Evolutionary conservation across 345 rosid genomes (phyloP).

Genomic region (Euphorbia pulcherrima): DNA sequence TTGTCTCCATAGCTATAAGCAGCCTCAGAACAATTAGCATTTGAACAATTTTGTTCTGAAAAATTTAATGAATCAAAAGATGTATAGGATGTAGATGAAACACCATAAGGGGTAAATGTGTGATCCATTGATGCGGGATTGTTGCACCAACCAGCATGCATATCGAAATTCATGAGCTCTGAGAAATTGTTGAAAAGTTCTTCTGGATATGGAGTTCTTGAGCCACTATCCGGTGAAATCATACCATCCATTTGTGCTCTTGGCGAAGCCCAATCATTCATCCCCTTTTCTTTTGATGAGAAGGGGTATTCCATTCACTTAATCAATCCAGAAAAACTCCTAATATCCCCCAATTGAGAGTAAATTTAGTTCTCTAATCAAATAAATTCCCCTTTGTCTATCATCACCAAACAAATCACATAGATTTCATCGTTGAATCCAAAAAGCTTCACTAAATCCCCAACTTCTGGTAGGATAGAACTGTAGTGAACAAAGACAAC

Average conservation of each 20-base stretch:
- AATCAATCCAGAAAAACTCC: slow-evolving; percentile 6
- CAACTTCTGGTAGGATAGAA: slow-evolving; percentile 1
- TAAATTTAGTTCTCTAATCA: slow-evolving; percentile 5
- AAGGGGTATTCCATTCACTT: slow-evolving; percentile 51
- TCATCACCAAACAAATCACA: not conserved
- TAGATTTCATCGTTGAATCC: slow-evolving; percentile 14
- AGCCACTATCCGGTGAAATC: slow-evolving; percentile 16
- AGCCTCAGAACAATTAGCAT: slow-evolving; percentile 29
- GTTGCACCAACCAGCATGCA: slow-evolving; percentile 61
- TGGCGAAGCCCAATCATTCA: slow-evolving; percentile 39
- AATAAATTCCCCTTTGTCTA: slow-evolving; percentile 11
- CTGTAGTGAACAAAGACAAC: not conserved
- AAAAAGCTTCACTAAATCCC: slow-evolving; percentile 2
- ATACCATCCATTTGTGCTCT: slow-evolving; percentile 42
- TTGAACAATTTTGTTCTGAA: slow-evolving; percentile 31
- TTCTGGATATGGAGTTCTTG: slow-evolving; percentile 38
- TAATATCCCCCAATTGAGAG: slow-evolving; percentile 9
- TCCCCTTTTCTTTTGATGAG: slow-evolving; percentile 53
- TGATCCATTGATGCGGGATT: slow-evolving; percentile 47
- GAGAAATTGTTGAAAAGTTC: slow-evolving; percentile 47
- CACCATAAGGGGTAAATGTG: slow-evolving; percentile 40
- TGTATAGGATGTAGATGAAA: slow-evolving; percentile 36
- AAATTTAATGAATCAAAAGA: slow-evolving; percentile 34
- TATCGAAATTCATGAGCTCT: slow-evolving; percentile 60
- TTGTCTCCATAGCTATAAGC: slow-evolving; percentile 42